phyloP scores from a whole-genome alignment of 2,329 filamentous ascomycete species.

The Colletotrichum cordylinicola region DNA sequence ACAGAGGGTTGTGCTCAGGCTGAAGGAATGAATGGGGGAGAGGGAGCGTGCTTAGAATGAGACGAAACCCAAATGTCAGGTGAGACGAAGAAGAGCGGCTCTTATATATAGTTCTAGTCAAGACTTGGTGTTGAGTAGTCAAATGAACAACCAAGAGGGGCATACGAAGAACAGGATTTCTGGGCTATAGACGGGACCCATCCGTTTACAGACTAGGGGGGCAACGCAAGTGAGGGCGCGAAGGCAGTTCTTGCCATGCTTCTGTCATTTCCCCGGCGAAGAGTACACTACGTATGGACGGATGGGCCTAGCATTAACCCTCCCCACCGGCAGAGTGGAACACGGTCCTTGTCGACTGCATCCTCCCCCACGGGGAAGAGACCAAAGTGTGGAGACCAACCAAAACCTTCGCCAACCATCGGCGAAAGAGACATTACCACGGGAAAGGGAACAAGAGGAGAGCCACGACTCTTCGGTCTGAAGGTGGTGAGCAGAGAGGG shows the following conservation, averaged over 20 bases:
- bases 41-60: not conserved
- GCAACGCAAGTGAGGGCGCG: not conserved
- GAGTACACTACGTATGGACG: not conserved
- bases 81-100: not conserved
- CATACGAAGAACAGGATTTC: constrained; percentile 7
- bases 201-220: not conserved
- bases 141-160: not conserved
- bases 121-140: not conserved
- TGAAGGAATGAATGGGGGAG: not conserved
- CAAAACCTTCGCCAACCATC: not conserved
- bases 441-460: not conserved
- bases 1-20: not conserved
- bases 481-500: constrained; percentile 1
- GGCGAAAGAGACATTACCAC: not conserved
- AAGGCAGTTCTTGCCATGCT: not conserved
- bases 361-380: not conserved
- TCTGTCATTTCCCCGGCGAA: not conserved
- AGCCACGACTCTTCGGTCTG: not conserved
- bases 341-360: not conserved
- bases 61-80: not conserved
- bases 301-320: not conserved
- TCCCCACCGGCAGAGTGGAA: not conserved
- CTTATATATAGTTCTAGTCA: not conserved
- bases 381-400: not conserved
- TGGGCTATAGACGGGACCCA: not conserved